Percentiles rank a stretch among this genome's conserved stretches.
Evolutionary conservation across 73 alveolate genomes (phyloP).

Genomic region (Symbiodinium pilosum): DNA sequence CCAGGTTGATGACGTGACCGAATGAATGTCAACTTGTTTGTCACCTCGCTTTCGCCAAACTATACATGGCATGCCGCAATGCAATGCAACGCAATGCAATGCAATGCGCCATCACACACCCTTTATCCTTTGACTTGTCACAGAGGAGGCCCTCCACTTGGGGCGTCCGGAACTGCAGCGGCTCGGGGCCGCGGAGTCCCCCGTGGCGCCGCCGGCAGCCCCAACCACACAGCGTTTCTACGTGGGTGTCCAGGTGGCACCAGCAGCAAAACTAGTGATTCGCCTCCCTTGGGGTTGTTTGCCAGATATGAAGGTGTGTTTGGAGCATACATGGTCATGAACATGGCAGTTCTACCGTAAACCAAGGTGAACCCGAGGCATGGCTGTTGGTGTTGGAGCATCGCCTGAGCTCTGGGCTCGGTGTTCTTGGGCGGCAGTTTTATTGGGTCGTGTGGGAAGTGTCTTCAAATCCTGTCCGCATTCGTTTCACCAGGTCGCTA

Average conservation of each 20-base stretch:
- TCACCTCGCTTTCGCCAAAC: too few relatives aligned
- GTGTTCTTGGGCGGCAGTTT: neutral
- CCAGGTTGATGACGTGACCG: neutral
- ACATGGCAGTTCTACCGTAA: too few relatives aligned
- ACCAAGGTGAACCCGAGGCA: conserved; percentile 39
- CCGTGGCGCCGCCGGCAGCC: neutral
- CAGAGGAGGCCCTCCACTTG: conserved; percentile 5
- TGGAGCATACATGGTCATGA: too few relatives aligned
- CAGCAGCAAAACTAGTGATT: neutral
- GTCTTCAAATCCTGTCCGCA: too few relatives aligned
- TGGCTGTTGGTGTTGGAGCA: conserved; percentile 61
- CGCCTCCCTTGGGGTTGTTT: neutral
- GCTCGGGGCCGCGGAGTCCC: neutral
- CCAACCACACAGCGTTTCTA: neutral
- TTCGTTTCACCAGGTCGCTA: too few relatives aligned
- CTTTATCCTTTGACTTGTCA: too few relatives aligned
- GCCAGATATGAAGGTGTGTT: too few relatives aligned
- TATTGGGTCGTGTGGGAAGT: too few relatives aligned
- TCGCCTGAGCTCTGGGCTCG: neutral
- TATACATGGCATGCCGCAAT: too few relatives aligned
- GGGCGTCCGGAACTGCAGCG: conserved; percentile 79
- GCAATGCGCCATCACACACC: too few relatives aligned
- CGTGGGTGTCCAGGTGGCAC: neutral
- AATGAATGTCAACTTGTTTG: too few relatives aligned
- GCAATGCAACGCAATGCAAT: too few relatives aligned